Evolutionary conservation across 2,329 filamentous ascomycete genomes (phyloP).

Genomic region (Chrysosporium keratinophilum): DNA sequence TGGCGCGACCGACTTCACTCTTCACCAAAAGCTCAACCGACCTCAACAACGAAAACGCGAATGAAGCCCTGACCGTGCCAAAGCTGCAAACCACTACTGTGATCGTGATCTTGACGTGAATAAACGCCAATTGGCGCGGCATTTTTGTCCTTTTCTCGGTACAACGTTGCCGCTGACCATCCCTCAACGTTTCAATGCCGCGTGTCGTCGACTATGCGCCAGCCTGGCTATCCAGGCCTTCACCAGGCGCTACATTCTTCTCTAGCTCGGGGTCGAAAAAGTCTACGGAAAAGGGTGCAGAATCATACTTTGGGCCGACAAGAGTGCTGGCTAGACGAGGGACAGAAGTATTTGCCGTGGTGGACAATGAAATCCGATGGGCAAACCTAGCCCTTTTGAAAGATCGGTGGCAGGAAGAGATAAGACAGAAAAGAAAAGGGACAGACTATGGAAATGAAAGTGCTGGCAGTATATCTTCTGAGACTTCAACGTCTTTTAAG

Average conservation of each 20-base stretch:
- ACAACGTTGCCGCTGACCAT: not conserved
- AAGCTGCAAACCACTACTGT: not conserved
- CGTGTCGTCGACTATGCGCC: constrained; percentile 79
- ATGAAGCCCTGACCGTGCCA: not conserved
- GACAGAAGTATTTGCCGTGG: constrained; percentile 79
- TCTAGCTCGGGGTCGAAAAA: constrained; percentile 40
- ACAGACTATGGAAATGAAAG: constrained; percentile 4
- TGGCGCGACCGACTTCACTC: not conserved
- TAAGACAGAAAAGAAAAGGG: constrained; percentile 25
- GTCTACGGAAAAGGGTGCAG: constrained; percentile 21
- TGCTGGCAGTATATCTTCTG: not conserved
- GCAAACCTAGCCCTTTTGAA: constrained; percentile 73
- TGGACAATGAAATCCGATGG: constrained; percentile 86
- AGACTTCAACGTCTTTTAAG: not conserved
- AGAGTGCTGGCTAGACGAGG: constrained; percentile 68
- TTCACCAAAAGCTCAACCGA: not conserved
- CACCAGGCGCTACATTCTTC: constrained; percentile 71
- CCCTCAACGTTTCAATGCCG: constrained; percentile 52
- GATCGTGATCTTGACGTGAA: not conserved
- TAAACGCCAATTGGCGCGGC: not conserved
- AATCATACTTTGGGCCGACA: constrained; percentile 32
- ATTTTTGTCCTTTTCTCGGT: not conserved
- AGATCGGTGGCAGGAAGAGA: constrained; percentile 42
- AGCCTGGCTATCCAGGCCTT: constrained; percentile 70
- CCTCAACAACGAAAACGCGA: not conserved